Evolutionary conservation across 192 early-diverging fungal genomes (phyloP).

Genomic region (Pilobolus umbonatus): DNA sequence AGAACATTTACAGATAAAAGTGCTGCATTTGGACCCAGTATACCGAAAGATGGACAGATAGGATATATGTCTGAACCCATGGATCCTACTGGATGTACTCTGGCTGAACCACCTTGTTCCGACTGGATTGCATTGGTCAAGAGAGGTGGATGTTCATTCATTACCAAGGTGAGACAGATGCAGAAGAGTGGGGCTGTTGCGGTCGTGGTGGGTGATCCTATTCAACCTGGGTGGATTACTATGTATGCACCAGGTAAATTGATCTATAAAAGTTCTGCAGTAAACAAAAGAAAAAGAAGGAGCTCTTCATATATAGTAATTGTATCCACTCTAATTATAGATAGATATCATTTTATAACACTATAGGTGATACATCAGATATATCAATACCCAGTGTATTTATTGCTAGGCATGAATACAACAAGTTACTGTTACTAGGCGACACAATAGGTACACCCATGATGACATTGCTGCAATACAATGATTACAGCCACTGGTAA

Average conservation of each 20-base stretch:
- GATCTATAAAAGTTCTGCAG: not conserved
- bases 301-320: not conserved
- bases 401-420: constrained; percentile 67
- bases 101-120: constrained; percentile 32
- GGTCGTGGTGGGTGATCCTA: constrained; percentile 84
- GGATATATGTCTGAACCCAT: constrained; percentile 55
- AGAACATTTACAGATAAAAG: constrained; percentile 56
- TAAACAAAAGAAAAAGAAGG: not conserved
- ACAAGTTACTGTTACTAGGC: constrained; percentile 43
- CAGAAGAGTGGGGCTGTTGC: constrained; percentile 78
- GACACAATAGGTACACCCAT: constrained; percentile 20
- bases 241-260: constrained; percentile 71
- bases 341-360: constrained; percentile 17
- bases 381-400: constrained; percentile 86
- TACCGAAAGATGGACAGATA: constrained; percentile 65
- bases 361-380: constrained; percentile 74
- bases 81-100: constrained; percentile 57
- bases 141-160: constrained; percentile 85
- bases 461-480: constrained; percentile 28
- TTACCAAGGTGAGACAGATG: constrained; percentile 89
- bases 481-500: constrained; percentile 39
- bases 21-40: constrained; percentile 84
- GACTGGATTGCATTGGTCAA: constrained; percentile 84
- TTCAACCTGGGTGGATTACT: constrained; percentile 72
- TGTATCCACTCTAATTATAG: not conserved